phyloP scores from a whole-genome alignment of 257 asterid genomes.

The Mitragyna speciosa region DNA sequence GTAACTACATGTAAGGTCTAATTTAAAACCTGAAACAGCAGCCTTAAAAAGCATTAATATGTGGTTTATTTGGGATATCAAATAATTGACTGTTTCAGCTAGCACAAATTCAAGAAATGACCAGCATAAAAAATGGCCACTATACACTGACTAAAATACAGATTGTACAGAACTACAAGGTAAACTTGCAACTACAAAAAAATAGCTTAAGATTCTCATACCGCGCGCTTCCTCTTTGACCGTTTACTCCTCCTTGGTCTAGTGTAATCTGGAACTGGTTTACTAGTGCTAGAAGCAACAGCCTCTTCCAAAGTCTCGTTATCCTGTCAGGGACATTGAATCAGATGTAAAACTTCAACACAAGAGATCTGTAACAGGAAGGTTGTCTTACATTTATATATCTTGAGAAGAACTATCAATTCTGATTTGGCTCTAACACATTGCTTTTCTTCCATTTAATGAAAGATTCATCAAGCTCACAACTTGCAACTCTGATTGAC shows the following conservation, averaged over 20 bases:
- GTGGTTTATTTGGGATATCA: constrained; percentile 1
- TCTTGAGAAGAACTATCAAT: not conserved
- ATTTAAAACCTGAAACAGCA: not conserved
- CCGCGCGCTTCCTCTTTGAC: constrained; percentile 83
- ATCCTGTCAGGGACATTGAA: constrained; percentile 43
- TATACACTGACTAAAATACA: constrained; percentile 42
- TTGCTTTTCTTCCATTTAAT: not conserved
- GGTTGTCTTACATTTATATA: too few relatives aligned
- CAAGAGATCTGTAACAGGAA: not conserved
- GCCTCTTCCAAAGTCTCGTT: constrained; percentile 74
- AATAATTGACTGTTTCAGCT: not conserved
- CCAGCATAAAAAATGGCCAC: constrained; percentile 53
- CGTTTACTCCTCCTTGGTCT: constrained; percentile 84
- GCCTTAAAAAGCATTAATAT: not conserved
- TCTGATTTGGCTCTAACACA: not conserved
- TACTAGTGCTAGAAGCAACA: constrained; percentile 55
- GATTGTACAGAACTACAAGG: constrained; percentile 44
- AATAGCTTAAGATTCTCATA: constrained; percentile 42
- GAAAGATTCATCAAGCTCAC: not conserved
- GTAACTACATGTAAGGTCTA: not conserved
- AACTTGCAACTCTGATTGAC: not conserved
- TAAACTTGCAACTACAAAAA: constrained; percentile 42
- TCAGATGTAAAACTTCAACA: constrained; percentile 10
- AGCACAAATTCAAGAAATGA: constrained; percentile 19
- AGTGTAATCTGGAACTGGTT: constrained; percentile 52